Evolutionary conservation across 768 basidiomycete genomes (phyloP), one percentile per base, ranked within the genome.

Genomic region (Trametes punicea): DNA sequence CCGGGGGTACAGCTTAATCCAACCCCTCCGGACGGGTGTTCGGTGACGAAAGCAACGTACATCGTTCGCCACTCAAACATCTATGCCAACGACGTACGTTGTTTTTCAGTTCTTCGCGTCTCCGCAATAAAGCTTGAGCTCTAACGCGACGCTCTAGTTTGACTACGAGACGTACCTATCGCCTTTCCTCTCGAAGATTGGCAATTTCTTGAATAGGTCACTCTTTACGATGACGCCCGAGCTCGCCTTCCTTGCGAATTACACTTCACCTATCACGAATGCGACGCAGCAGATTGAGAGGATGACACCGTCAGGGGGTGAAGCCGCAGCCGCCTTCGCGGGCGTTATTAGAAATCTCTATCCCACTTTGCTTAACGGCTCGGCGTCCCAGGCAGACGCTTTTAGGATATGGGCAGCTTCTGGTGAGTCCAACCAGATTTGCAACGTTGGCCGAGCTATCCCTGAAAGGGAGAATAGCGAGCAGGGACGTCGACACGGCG

Each of bases 51-150:
- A 36, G 62, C 62, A 6, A 55, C 60, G 0, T 64, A 64, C 33
- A 44, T 64, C 18, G 48, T 61, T 10, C 56, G 62, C 4, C 59
- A 63, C 44, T 64, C 62, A 3, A 61, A 64, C 33, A 64, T 61
- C 6, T 61, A 64, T 29, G 62, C 60, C 29, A 63, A 63, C 18
- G 62, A 60, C 23, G 58, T 59, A 16, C 8, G 58, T 46, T 8
- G 3, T 16, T n/a, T n/a, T n/a, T n/a, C n/a, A n/a, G n/a, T n/a
- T n/a, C n/a, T n/a, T n/a, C n/a, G 5, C 5, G 9, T 1, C 5
- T 20, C 31, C 30, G 11, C 1, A 11, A 23, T 10, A 11, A 3
- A 2, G 8, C 2, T 3, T 31, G 4, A 20, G 20, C 18, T 21
- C 7, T 23, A 21, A 16, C 15, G 9, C 8, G 5, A 18, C 25